Base-by-base conservation (phyloP, 1,139 yeast genomes). In the Pichia sp. region DNA sequence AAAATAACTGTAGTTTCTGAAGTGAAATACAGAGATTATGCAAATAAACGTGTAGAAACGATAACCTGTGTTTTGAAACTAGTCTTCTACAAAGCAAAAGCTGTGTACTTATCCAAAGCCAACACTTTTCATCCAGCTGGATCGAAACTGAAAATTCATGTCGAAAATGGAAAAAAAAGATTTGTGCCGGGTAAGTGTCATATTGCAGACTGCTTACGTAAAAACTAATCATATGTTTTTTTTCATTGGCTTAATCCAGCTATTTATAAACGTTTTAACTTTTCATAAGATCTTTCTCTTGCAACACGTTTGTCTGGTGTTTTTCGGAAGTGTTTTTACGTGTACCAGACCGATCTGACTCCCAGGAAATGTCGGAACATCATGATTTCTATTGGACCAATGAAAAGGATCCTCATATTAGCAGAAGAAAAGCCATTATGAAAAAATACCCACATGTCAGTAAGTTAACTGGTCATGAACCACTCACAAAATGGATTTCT, bases 381-480 rank as follows among this genome's bases (percentile, higher is more conserved):
- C 64, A 67, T 43, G 87, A 83, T 55, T 89, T 85, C 64, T 85
- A 83, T 67, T 86, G 96, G 92, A 87, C 96, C 1, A 77, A 77
- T 48, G 85, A 80, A 46, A 74, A 74, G 42, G 96, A 89, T 62
- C 96, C 96, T 2, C 97, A 89, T 62, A 78, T 82, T 6, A 62
- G 74, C 3, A 72, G 97, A 55, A 73, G 97, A 53, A 83, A 82
- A 65, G 74, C 73, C 53, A 89, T 89, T 53, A 69, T 89, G 57
- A 75, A 78, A 56, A 79, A 78, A 45, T 79, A 89, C 59, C 97
- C 97, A 0, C 82, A 88, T 54, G 85, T 88, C 25, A 73, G 82
- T 35, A 85, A 84, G 61, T 74, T 89, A 30, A 83, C 87, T 38
- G 97, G 97, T 2, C 86, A 80, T 54, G 97, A 89, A 65, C 95